These are phyloP conservation scores for Penicillium italicum DNA, from an alignment of 2,329 filamentous ascomycete genomes.

Conservation along the genomic window DNA sequence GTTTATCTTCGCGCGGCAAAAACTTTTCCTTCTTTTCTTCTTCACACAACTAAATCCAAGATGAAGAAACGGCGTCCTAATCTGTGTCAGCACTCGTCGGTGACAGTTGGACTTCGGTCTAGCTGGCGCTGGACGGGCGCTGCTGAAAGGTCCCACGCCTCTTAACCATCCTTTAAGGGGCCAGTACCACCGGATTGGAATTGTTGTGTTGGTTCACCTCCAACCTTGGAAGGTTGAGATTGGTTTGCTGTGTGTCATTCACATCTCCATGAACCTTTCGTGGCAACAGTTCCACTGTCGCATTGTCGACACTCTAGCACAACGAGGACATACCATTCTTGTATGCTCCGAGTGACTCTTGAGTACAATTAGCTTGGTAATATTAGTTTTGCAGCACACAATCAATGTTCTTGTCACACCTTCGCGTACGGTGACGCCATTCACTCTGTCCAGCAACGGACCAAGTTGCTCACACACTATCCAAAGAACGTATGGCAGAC, in stretches of 20 bases:
- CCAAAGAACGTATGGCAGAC: background rate
- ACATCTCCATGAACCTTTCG: background rate
- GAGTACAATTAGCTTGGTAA: background rate
- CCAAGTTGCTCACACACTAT: background rate
- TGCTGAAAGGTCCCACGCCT: conserved; percentile 39
- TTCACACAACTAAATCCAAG: conserved; percentile 44
- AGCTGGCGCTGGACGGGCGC: conserved; percentile 35
- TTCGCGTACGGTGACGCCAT: background rate
- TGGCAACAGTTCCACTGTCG: background rate
- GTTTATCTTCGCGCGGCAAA: conserved; percentile 19
- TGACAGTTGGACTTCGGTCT: conserved; percentile 18
- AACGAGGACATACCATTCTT: background rate
- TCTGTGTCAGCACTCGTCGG: conserved; percentile 38
- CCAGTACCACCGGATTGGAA: conserved; percentile 37
- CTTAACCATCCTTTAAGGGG: conserved; percentile 35
- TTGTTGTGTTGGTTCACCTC: conserved; percentile 20
- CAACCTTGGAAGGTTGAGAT: background rate
- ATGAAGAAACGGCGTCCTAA: conserved; percentile 37
- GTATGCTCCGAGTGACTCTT: conserved; percentile 1
- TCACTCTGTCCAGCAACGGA: background rate
- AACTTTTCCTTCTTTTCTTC: conserved; percentile 23
- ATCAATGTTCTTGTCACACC: background rate
- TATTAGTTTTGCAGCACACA: too few species aligned
- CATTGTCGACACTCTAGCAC: background rate
- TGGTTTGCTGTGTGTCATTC: background rate